Percentiles rank a stretch among this genome's conserved stretches.
phyloP scores from a whole-genome alignment of 2,329 filamentous ascomycete genomes.

The Clonostachys rhizophaga region DNA sequence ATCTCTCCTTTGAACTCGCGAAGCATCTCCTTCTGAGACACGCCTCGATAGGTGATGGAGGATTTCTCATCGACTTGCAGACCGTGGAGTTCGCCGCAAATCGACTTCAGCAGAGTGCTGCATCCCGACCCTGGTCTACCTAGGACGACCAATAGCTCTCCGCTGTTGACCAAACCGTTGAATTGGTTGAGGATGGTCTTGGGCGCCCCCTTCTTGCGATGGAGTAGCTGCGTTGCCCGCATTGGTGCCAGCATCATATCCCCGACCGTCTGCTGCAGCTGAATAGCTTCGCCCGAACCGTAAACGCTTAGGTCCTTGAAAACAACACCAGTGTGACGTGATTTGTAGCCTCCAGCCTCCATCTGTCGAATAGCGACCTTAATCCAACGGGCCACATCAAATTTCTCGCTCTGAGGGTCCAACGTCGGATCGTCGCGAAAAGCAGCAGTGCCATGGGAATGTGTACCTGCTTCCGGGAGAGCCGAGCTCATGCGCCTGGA shows the following conservation, averaged over 20 bases:
- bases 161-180: constrained; percentile 57
- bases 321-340: constrained; percentile 52
- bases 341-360: constrained; percentile 49
- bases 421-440: constrained; percentile 19
- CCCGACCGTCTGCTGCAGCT: constrained; percentile 64
- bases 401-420: constrained; percentile 28
- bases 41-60: constrained; percentile 58
- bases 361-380: constrained; percentile 31
- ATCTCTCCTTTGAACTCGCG: constrained; percentile 61
- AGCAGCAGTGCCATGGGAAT: too few relatives aligned
- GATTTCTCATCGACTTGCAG: constrained; percentile 45
- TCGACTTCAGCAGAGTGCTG: constrained; percentile 57
- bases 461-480: too few relatives aligned
- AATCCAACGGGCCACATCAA: constrained; percentile 36
- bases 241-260: constrained; percentile 55
- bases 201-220: constrained; percentile 31
- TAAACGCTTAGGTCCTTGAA: constrained; percentile 63
- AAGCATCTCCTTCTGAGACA: constrained; percentile 45
- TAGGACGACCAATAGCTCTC: constrained; percentile 66
- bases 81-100: constrained; percentile 56
- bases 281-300: constrained; percentile 61
- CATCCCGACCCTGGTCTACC: constrained; percentile 63
- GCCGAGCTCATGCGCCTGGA: too few relatives aligned
- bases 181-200: constrained; percentile 62
- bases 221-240: constrained; percentile 50